phyloP scores from a whole-genome alignment of 345 rosid species.

The Salix viminalis region DNA sequence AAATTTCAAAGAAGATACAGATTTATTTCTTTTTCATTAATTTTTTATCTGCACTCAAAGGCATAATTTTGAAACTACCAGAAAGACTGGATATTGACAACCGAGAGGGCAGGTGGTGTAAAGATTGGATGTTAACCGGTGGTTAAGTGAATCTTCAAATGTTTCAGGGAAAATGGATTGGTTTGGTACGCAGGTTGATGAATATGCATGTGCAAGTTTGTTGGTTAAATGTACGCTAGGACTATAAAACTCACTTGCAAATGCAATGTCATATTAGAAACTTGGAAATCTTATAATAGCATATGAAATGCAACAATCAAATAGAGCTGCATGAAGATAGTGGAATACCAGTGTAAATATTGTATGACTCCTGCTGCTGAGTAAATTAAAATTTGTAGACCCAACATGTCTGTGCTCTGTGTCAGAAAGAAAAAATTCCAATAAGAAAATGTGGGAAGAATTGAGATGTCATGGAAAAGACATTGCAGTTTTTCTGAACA shows the following conservation, averaged over 20 bases:
- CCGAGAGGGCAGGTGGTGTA: neutral
- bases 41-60: neutral
- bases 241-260: neutral
- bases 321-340: conserved; percentile 13
- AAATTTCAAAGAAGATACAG: neutral
- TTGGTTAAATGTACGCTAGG: neutral
- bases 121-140: neutral
- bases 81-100: neutral
- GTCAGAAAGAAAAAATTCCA: conserved; percentile 20
- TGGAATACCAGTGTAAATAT: conserved; percentile 90
- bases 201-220: neutral
- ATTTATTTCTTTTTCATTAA: neutral
- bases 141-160: neutral
- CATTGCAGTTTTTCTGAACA: neutral
- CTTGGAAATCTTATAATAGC: neutral
- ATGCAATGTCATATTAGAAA: neutral
- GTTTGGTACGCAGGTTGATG: neutral
- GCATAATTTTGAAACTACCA: neutral
- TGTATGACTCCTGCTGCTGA: conserved; percentile 99
- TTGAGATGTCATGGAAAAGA: neutral
- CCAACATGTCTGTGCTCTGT: conserved; percentile 99
- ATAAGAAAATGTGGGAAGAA: neutral
- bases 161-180: neutral
- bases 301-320: conserved; percentile 13
- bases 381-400: conserved; percentile 92